A percentile compares a stretch with the other conserved stretches of the same genome.
phyloP scores from a whole-genome alignment of 352 stramenopile genomes.

The Phytophthora citrophthora region DNA sequence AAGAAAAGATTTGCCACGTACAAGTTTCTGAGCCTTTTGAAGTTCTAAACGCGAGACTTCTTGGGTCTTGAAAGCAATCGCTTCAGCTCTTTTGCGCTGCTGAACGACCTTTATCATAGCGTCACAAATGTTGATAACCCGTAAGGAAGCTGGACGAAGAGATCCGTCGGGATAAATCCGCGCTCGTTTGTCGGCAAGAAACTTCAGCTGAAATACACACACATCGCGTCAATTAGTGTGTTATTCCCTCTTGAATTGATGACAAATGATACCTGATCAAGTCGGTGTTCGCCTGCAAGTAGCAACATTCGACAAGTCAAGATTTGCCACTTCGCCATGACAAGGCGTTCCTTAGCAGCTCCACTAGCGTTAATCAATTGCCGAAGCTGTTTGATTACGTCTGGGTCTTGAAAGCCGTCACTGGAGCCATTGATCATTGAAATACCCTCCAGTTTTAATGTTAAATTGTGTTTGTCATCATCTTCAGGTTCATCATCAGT shows the following conservation, averaged over 20 bases:
- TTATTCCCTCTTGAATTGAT: background rate
- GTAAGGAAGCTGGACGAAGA: background rate
- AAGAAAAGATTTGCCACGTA: slow-evolving; percentile 16
- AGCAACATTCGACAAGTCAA: slow-evolving; percentile 47
- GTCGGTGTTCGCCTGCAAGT: slow-evolving; percentile 32
- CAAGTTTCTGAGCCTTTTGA: slow-evolving; percentile 47
- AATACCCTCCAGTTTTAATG: background rate
- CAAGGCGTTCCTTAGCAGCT: slow-evolving; percentile 29
- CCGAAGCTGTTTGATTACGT: slow-evolving; percentile 59
- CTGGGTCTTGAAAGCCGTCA: slow-evolving; percentile 42
- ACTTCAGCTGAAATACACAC: slow-evolving; percentile 13
- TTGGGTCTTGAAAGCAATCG: slow-evolving; percentile 31
- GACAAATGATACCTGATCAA: slow-evolving; percentile 45
- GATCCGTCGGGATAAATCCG: slow-evolving; percentile 13
- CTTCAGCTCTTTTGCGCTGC: slow-evolving; percentile 38
- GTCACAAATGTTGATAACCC: slow-evolving; percentile 23
- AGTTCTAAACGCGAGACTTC: slow-evolving; percentile 38
- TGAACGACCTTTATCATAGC: slow-evolving; percentile 57
- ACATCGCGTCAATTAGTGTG: background rate
- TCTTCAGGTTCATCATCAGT: slow-evolving; percentile 10
- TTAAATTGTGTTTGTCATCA: slow-evolving; percentile 1
- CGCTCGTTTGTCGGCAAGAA: slow-evolving; percentile 8
- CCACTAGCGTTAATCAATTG: slow-evolving; percentile 48
- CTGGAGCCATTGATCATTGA: slow-evolving; percentile 5
- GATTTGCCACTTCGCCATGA: slow-evolving; percentile 49